Base-by-base conservation (phyloP, 75 land plant genomes). In the Larix kaempferi region DNA sequence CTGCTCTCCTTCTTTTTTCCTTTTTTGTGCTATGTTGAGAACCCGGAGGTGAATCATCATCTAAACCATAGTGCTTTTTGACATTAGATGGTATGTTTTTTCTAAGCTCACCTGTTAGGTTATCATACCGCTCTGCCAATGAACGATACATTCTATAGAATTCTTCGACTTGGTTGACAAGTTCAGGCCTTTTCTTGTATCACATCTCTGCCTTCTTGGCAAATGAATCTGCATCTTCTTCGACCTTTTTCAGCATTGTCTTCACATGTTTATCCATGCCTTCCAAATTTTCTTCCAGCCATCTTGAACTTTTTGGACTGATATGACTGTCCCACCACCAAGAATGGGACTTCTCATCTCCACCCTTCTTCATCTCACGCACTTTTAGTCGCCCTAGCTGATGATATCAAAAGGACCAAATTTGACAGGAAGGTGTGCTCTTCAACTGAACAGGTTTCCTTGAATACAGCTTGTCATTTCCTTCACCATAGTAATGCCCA, bases 271-370 rank as follows among this genome's bases (percentile, higher is more conserved):
- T 81, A 62, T 93, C 94, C 89, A 93, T 87, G 66, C 95, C 89
- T 77, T 86, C 84, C 41, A 93, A 87, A 77, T 85, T 90, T 44
- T 93, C 91, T 39, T 88, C 82, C 7, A 93, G 91, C 95, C 95
- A 93, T 81, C 85, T 90, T 4, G 93, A 88, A 77, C 87, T 86
- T 74, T 90, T 93, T 57, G 89, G 91, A 55, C 89, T 90, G 23
- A 88, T 88, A 78, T 93, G 95, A 74, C 95, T 90, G 63, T 93
- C 89, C 93, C 93, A 93, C 95, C 93, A 93, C 91, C 91, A 88
- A 1, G 95, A 93, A 74, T 92, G 92, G 55, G 94, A 90, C 49
- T 67, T 5, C 6, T 39, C 35, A 37, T 71, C 23, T 14, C 16
- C 75, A 3, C 78, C 78, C 19, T 86, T 84, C 64, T n/a, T n/a